Evolutionary conservation across 1,139 yeast species (phyloP), one percentile per base, ranked within the genome.

Genomic region (Nakaseomyces nivariensis): DNA sequence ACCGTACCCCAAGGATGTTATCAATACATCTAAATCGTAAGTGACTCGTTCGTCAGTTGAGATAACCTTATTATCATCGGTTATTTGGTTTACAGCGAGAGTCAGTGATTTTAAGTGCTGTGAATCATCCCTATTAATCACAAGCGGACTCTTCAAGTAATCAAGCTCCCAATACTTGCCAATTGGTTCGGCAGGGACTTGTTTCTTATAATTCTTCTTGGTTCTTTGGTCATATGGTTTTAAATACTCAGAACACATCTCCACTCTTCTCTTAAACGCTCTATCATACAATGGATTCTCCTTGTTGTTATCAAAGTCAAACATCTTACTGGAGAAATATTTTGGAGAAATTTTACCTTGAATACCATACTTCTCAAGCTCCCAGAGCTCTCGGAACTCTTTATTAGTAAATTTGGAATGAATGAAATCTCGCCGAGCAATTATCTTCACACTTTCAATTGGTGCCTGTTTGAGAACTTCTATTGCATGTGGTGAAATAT

Each of bases 321-420:
- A 68, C 31, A 75, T 63, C 1, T 68, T 68, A 1, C 68, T 72
- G 43, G 81, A 64, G 26, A 76, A 62, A 17, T 70, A 71, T 4
- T 69, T 67, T 0, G 73, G 75, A 26, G 82, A 67, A 1, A 88
- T 85, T 1, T 65, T 61, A 61, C 89, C 85, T 40, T 63, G 66
- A 3, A 79, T 74, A 1, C 80, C 81, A 37, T 72, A 73, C 3
- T 76, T 70, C 42, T 72, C 75, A 52, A 89, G 71, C 52, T 81
- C 84, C 58, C 90, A 71, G 43, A 92, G 71, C 62, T 92, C 98
- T 58, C 97, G 75, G 22, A 92, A 74, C 66, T 92, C 99, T 63
- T 89, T 92, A 58, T 88, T 90, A 3, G 97, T 85, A 66, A 90
- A 92, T 17, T 96, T 95, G 43, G 95, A 83, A 58, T 86, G 85